A percentile compares a stretch with the other conserved stretches of the same genome.
Evolutionary conservation across 2,329 filamentous ascomycete species (phyloP).

Genomic region (Calonectria pseudoturangicola): DNA sequence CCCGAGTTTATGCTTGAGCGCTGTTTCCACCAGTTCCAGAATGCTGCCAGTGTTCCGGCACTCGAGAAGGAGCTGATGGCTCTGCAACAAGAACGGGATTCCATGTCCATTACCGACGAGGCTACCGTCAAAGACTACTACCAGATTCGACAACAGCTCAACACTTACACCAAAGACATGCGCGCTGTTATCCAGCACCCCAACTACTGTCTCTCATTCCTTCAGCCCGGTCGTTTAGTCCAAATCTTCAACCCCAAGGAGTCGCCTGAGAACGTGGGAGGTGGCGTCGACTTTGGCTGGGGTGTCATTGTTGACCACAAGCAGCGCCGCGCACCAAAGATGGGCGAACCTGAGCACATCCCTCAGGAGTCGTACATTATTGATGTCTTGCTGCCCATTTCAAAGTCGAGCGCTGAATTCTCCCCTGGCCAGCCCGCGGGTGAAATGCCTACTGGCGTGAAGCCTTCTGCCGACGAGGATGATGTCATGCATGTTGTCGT

Average conservation of each 20-base stretch:
- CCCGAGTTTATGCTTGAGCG: slow-evolving; percentile 99
- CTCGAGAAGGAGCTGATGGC: slow-evolving; percentile 89
- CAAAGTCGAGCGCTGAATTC: slow-evolving; percentile 69
- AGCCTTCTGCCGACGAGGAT: slow-evolving; percentile 55
- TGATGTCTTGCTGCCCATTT: slow-evolving; percentile 84
- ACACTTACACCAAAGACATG: slow-evolving; percentile 91
- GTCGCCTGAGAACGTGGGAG: slow-evolving; percentile 63
- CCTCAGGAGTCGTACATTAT: slow-evolving; percentile 88
- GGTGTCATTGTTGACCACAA: slow-evolving; percentile 88
- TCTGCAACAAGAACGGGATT: slow-evolving; percentile 84
- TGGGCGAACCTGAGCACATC: slow-evolving; percentile 79
- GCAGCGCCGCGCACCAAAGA: slow-evolving; percentile 78
- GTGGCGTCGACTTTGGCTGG: slow-evolving; percentile 88
- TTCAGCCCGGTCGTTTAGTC: slow-evolving; percentile 91
- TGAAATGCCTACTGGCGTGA: slow-evolving; percentile 78
- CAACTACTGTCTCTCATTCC: slow-evolving; percentile 87
- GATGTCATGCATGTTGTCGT: slow-evolving; percentile 67
- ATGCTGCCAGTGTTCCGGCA: slow-evolving; percentile 87
- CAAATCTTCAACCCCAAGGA: slow-evolving; percentile 83
- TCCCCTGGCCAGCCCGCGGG: slow-evolving; percentile 57
- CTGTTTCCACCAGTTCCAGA: slow-evolving; percentile 99
- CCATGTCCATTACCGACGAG: slow-evolving; percentile 89
- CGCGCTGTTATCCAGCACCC: slow-evolving; percentile 93
- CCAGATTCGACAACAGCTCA: slow-evolving; percentile 88
- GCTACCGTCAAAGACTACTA: slow-evolving; percentile 95